Conservation (phyloP, 2,329 filamentous ascomycete genomes). For the Aureobasidium melanogenum region DNA sequence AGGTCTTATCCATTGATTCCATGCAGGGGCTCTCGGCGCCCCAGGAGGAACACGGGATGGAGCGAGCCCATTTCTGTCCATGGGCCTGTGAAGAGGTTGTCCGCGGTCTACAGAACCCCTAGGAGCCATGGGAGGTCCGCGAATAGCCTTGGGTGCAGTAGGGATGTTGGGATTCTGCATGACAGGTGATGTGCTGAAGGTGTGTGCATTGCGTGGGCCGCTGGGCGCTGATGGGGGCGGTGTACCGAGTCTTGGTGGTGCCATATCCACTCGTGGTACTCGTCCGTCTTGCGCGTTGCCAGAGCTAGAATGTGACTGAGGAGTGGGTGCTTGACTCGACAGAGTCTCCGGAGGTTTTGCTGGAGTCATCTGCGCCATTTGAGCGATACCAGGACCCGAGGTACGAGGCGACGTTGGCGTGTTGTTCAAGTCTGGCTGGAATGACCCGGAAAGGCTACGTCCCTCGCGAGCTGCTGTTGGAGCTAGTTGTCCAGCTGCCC, state of each 20-base stretch:
- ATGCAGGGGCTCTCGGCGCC: conserved; percentile 24
- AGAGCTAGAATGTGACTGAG: neutral
- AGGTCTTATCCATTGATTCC: conserved; percentile 36
- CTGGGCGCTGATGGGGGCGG: conserved; percentile 14
- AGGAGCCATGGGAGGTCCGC: conserved; percentile 21
- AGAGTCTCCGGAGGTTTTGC: neutral
- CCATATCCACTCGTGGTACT: neutral
- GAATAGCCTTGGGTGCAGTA: conserved; percentile 27
- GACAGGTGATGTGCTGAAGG: conserved; percentile 28
- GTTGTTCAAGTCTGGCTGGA: neutral
- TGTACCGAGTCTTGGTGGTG: conserved; percentile 9
- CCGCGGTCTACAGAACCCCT: conserved; percentile 16
- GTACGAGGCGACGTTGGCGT: conserved; percentile 5
- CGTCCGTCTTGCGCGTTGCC: neutral
- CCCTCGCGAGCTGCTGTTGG: neutral
- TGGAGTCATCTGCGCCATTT: neutral
- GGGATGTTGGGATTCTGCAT: conserved; percentile 24
- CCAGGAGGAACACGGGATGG: conserved; percentile 18
- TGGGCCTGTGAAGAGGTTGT: conserved; percentile 14
- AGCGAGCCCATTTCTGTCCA: conserved; percentile 14
- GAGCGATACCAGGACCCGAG: neutral
- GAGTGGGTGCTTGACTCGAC: neutral
- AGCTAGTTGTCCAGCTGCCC: neutral
- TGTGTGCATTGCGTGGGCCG: conserved; percentile 14
- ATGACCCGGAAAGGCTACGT: conserved; percentile 5